These are phyloP conservation scores for Curvularia hawaiiensis DNA, from an alignment of 2,329 filamentous ascomycete genomes.

Conservation along the genomic window DNA sequence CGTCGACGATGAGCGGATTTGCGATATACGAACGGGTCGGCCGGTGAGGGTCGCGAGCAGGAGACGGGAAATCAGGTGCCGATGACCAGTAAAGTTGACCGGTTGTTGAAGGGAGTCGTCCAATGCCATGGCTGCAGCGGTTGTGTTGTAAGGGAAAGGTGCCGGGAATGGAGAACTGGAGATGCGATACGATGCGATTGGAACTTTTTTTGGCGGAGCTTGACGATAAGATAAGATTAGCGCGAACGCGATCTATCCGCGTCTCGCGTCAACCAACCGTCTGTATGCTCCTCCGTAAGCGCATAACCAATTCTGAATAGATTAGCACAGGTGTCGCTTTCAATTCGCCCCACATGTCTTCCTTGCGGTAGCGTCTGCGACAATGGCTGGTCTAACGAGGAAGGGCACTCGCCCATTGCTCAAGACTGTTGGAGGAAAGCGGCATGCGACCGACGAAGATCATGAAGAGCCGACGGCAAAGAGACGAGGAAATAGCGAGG, in stretches of 20 bases:
- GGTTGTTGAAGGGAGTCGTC: conserved; percentile 52
- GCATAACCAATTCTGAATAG: not conserved
- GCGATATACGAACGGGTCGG: conserved; percentile 85
- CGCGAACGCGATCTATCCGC: conserved; percentile 14
- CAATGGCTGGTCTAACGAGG: conserved; percentile 22
- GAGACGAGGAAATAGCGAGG: conserved; percentile 4
- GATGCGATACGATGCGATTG: conserved; percentile 8
- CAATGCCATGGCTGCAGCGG: conserved; percentile 31
- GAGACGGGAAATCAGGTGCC: conserved; percentile 80
- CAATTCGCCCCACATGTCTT: not conserved
- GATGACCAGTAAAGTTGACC: conserved; percentile 82
- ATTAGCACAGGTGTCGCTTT: not conserved
- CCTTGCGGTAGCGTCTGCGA: not conserved
- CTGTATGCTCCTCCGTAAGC: not conserved
- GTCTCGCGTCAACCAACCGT: conserved; percentile 8
- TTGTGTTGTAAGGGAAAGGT: conserved; percentile 2
- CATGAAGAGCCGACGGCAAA: conserved; percentile 38
- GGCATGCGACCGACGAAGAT: conserved; percentile 45
- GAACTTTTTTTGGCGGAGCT: conserved; percentile 29
- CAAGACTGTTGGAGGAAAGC: conserved; percentile 35
- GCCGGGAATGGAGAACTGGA: not conserved
- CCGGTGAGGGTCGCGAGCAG: conserved; percentile 91
- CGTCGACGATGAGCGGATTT: conserved; percentile 87
- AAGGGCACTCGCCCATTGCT: conserved; percentile 32
- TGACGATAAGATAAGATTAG: conserved; percentile 17